These are phyloP conservation scores for Gorgonomyces haynaldii DNA, from an alignment of 192 early-diverging fungal genomes.

Conservation along the genomic window DNA sequence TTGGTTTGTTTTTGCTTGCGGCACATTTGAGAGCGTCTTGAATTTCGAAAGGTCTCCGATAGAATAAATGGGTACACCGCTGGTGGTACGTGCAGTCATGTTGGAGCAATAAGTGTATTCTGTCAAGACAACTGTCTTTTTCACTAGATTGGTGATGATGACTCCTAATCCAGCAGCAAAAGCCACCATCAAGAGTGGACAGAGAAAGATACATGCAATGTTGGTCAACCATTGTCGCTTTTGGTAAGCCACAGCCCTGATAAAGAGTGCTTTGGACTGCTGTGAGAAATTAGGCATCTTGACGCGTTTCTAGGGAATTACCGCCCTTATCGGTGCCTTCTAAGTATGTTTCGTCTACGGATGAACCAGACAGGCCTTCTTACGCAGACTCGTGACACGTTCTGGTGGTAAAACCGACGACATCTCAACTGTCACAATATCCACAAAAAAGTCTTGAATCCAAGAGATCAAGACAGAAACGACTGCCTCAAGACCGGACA, in stretches of 20 bases:
- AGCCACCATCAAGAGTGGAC: neutral
- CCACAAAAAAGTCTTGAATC: too few species aligned
- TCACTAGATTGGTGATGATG: neutral
- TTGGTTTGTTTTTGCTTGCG: constrained; percentile 14
- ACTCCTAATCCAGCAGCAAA: neutral
- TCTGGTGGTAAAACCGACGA: too few species aligned
- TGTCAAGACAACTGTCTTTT: neutral
- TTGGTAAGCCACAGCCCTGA: neutral
- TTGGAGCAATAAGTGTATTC: constrained; percentile 15
- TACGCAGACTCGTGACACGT: too few species aligned
- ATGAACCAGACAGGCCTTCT: too few species aligned
- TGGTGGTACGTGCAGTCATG: constrained; percentile 2
- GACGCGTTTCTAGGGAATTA: too few species aligned
- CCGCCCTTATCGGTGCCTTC: too few species aligned
- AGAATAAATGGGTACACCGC: constrained; percentile 7
- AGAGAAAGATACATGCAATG: neutral
- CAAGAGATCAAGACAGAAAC: too few species aligned
- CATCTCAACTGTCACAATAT: too few species aligned
- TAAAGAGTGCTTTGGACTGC: neutral
- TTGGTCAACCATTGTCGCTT: neutral
- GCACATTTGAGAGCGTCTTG: neutral
- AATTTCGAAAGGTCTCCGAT: too few species aligned
- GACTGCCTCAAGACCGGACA: too few species aligned
- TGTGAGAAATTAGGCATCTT: too few species aligned
- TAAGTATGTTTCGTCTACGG: too few species aligned